Evolutionary conservation across 352 stramenopile genomes (phyloP).

Genomic region (Phytopythium oedochilum): DNA sequence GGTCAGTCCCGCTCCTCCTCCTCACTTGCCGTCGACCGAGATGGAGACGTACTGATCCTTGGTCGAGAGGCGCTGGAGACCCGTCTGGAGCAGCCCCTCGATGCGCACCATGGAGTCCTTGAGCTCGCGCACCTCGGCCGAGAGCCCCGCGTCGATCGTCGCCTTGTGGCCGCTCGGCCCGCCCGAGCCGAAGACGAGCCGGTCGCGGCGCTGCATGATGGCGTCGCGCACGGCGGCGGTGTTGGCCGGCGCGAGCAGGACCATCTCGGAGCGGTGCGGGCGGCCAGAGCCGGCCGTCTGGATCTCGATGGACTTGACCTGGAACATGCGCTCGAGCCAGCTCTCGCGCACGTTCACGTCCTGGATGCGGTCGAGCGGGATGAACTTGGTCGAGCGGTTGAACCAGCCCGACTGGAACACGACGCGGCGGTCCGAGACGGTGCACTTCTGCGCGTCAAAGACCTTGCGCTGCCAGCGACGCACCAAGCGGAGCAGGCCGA

Average conservation of each 20-base stretch:
- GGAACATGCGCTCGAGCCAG: conserved; percentile 31
- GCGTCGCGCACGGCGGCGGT: conserved; percentile 27
- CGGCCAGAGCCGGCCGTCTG: conserved; percentile 25
- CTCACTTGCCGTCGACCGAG: conserved; percentile 1
- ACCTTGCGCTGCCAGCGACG: conserved; percentile 17
- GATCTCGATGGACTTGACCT: conserved; percentile 31
- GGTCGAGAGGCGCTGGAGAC: not conserved
- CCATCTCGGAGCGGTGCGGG: conserved; percentile 14
- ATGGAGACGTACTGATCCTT: conserved; percentile 4
- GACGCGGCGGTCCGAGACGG: conserved; percentile 30
- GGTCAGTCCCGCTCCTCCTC: no score
- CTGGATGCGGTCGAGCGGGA: conserved; percentile 40
- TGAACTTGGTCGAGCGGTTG: conserved; percentile 32
- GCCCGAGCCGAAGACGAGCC: conserved; percentile 19
- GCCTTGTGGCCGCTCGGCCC: not conserved
- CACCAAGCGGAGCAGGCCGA: not conserved
- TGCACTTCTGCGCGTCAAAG: conserved; percentile 29
- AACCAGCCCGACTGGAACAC: conserved; percentile 34
- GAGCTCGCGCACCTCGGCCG: conserved; percentile 13
- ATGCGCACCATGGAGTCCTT: conserved; percentile 19
- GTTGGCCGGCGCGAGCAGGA: conserved; percentile 26
- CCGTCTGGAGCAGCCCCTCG: conserved; percentile 7
- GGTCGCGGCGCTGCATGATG: conserved; percentile 41
- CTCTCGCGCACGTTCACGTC: conserved; percentile 37
- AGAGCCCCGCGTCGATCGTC: conserved; percentile 1